phyloP scores from a whole-genome alignment of 2,329 filamentous ascomycete genomes.

The Tolypocladium endophyticum region DNA sequence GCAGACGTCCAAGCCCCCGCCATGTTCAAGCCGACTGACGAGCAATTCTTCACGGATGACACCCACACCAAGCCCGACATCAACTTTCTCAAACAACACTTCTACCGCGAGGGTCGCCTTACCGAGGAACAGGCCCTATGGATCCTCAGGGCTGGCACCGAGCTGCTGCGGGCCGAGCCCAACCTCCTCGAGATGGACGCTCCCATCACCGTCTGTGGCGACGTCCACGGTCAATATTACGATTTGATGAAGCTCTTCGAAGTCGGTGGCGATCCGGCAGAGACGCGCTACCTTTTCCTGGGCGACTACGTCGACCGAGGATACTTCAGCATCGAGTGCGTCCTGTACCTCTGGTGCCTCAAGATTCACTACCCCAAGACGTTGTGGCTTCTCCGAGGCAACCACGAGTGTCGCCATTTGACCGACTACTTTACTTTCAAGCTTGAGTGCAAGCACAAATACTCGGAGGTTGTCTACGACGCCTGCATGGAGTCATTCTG shows the following conservation, averaged over 20 bases:
- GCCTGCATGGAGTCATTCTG: constrained; percentile 99
- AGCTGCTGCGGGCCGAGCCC: constrained; percentile 79
- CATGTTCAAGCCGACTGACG: constrained; percentile 82
- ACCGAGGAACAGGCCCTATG: constrained; percentile 96
- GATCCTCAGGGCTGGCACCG: constrained; percentile 82
- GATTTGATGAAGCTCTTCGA: constrained; percentile 99
- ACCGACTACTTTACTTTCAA: constrained; percentile 99
- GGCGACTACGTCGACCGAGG: constrained; percentile 97
- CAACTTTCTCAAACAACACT: constrained; percentile 92
- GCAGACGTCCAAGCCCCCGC: constrained; percentile 95
- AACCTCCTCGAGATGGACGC: constrained; percentile 99
- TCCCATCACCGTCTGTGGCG: constrained; percentile 95
- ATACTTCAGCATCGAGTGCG: constrained; percentile 99
- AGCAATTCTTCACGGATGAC: constrained; percentile 85
- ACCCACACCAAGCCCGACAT: constrained; percentile 85
- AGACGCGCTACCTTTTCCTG: constrained; percentile 93
- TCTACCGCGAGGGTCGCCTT: constrained; percentile 92
- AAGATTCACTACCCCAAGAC: constrained; percentile 99
- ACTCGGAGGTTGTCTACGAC: constrained; percentile 91
- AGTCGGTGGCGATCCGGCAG: constrained; percentile 90
- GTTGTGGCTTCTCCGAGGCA: constrained; percentile 91
- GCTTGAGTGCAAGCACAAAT: constrained; percentile 99
- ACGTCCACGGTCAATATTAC: constrained; percentile 98
- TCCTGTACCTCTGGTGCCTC: constrained; percentile 92
- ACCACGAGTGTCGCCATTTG: constrained; percentile 97